Base-by-base conservation (phyloP, 108 stramenopile genomes). In the Nannochloropsis salina region DNA sequence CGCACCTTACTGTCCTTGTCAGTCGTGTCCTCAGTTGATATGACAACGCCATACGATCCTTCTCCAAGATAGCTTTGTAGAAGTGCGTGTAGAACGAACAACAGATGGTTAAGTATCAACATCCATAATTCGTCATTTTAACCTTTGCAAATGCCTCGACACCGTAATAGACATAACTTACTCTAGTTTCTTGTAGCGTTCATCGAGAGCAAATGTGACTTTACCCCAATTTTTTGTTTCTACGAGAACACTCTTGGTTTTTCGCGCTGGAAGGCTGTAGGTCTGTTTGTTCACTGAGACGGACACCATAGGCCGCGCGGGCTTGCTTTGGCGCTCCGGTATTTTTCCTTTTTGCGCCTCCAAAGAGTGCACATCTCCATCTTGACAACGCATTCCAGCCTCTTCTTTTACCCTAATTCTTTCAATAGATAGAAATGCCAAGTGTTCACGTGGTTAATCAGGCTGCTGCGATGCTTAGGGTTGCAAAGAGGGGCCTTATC, bases 171-270 rank as follows among this genome's bases (percentile, higher is more conserved):
- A 15, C 61, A 8, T 6, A 15, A 74, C 61, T 74, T n/a, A 74
- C 61, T 74, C 61, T 4, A 74, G 61, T n/a, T 74, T 74, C 61
- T 74, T 74, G 61, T 74, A 74, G 61, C 61, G 61, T 8, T 74
- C 61, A n/a, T 74, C 61, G 20, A 74, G n/a, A n/a, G 61, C 61
- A 74, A 74, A 74, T 15, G 15, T 74, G 61, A 74, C 61, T n/a
- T 74, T 74, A n/a, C 61, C 61, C 61, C 61, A 74, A n/a, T 74
- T 74, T n/a, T 74, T 74, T n/a, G 61, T 74, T n/a, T 74, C 61
- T n/a, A 74, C 61, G 4, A 6, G 61, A n/a, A 74, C 61, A n/a
- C 61, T 74, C 61, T 74, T 74, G 61, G 61, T 74, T n/a, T 74
- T 74, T n/a, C 61, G 1, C 8, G 61, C 61, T 15, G 20, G n/a